Base-by-base conservation (phyloP, 176 grass and related monocot species). In the Avena sativa region DNA sequence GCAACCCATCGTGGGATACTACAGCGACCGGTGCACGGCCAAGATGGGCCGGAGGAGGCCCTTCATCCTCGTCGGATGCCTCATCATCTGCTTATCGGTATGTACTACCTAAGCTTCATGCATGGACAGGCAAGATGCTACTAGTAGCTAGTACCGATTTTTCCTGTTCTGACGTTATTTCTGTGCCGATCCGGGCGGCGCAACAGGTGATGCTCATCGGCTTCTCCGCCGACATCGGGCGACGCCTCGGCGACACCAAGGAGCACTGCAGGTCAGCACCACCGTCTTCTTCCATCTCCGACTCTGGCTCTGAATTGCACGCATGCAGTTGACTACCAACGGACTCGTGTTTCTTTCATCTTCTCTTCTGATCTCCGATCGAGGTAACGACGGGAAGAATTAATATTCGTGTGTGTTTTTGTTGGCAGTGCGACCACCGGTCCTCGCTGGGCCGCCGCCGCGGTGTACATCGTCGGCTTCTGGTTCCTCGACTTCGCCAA, bases 401-500 rank as follows among this genome's bases (percentile, higher is more conserved):
- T n/a, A 80, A 49, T 61, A 2, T 16, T 30, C 4, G 2, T 11
- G 2, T 11, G 2, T 20, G 14, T 25, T 53, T 69, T 14, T 32
- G 57, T 38, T 86, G 64, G 64, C 53, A 98, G 96, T 34, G 85
- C 71, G 6, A 96, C 83, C 71, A 88, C 46, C 9, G 96, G 96
- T 6, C 78, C 87, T 25, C 91, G 93, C 48, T 89, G 86, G 92
- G 61, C 71, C 8, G 93, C 96, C 1, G 90, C 93, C 15, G 25
- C 79, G 23, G 68, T 98, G 10, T 98, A 92, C 88, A 90, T 96
- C 5, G 72, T 92, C 12, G 96, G 96, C 81, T 98, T 98, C 86
- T 98, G 96, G 96, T 62, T 98, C 59, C 90, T 98, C 32, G 96
- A 98, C 62, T 92, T 98, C 44, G 91, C 96, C 26, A 98, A 98